phyloP scores from a whole-genome alignment of 805 yeast species.

The Hanseniaspora guilliermondii region DNA sequence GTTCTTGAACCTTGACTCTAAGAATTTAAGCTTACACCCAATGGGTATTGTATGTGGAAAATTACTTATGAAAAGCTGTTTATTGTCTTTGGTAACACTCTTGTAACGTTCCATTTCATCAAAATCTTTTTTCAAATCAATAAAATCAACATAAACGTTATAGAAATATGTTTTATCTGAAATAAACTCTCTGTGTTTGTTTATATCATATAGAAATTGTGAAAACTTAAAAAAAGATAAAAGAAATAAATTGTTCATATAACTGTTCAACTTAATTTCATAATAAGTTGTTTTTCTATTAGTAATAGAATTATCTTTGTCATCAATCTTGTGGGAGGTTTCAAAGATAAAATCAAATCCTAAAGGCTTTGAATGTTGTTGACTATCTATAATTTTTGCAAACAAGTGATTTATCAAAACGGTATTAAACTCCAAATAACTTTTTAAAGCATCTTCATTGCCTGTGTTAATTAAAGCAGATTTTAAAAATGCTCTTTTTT shows the following conservation, averaged over 20 bases:
- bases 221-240: not conserved
- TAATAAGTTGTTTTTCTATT: not conserved
- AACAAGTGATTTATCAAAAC: not conserved
- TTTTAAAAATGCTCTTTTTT: not conserved
- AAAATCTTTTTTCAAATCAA: conserved; percentile 66
- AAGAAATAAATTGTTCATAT: not conserved
- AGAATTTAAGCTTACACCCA: conserved; percentile 67
- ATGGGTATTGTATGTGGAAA: conserved; percentile 71
- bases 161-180: conserved; percentile 38
- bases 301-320: too few relatives aligned
- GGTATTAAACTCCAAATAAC: not conserved
- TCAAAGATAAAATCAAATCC: not conserved
- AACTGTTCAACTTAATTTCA: not conserved
- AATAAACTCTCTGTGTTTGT: not conserved
- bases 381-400: not conserved
- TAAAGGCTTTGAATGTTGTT: not conserved
- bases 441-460: not conserved
- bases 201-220: not conserved
- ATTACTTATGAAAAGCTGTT: not conserved
- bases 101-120: conserved; percentile 47
- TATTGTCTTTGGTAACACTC: not conserved
- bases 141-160: conserved; percentile 69
- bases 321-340: not conserved
- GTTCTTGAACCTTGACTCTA: conserved; percentile 69
- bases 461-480: not conserved